Evolutionary conservation across 225 moss, liverwort and hornwort species (phyloP), one percentile per base, ranked within the genome.

Genomic region (Marchantia polymorpha): DNA sequence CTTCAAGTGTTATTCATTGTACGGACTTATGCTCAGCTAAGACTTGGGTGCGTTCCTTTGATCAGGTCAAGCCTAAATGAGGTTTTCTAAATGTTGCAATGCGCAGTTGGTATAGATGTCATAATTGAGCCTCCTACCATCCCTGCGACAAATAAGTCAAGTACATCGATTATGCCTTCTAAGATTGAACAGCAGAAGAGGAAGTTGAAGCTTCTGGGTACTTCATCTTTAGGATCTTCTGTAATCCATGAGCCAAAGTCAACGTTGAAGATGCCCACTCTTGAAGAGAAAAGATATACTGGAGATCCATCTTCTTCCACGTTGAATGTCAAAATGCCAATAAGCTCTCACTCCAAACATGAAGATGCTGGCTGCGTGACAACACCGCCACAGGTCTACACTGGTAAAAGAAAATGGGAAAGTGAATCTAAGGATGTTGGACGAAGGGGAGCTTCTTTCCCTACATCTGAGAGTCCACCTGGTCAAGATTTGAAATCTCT

Each of bases 71-170:
- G 22, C n/a, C 49, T 71, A n/a, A 50, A 12, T 22, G 12, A 48
- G 1, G 12, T 71, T 12, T 9, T 1, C 51, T 15, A 7, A 69
- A 50, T 61, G 16, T 56, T 15, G 19, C 22, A 60, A 49, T n/a
- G 9, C 77, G 80, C 84, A 87, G 87, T 84, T 60, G 87, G 87
- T 48, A 17, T 84, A 15, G 87, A 87, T 60, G 74, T 64, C n/a
- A 47, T 63, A 0, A 47, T 7, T 50, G 6, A 59, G 23, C 75
- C 59, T 20, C 7, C n/a, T 8, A 8, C 14, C 8, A 7, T 58
- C 31, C 69, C 12, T 31, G 20, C 52, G 54, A 52, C 53, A 5
- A 58, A 73, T 25, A 31, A 27, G 11, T 26, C 78, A 15, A 73
- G 52, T 73, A 23, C 52, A 26, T 16, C 31, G 13, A 67, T 31